Base-by-base conservation (phyloP, 169 alveolate genomes). In the Cryptosporidium sp. region DNA sequence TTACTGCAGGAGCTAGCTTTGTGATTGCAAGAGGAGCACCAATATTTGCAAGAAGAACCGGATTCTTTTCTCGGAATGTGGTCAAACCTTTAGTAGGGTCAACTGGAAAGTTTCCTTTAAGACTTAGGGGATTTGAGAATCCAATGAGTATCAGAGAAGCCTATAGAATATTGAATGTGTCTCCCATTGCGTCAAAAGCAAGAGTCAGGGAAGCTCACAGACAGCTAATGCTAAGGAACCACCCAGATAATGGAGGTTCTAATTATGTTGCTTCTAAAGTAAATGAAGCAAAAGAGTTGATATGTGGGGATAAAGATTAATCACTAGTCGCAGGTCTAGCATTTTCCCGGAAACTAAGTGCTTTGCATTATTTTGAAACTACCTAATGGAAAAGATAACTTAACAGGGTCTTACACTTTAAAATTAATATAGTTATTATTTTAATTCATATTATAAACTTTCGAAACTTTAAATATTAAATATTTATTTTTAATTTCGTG, bases 181-280 rank as follows among this genome's bases (percentile, higher is more conserved):
- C 92, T 26, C 89, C 89, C 1, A 37, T 65, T 43, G 61, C 89
- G 26, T 80, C 89, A 12, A 37, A 45, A 5, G 45, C 89, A 0
- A 80, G 65, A 26, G 65, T 80, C 3, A 80, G 89, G 29, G 89
- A 80, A 29, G 61, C 89, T 39, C 96, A 95, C 84, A 93, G 95
- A 59, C 97, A 95, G 91, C 93, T 95, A 67, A 95, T 95, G 97
- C 89, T 95, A 86, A 75, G 96, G 68, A 95, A 95, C 74, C 97
- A 95, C 67, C 97, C 97, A 31, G 97, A 95, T 68, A 95, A 95
- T 65, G 97, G 97, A 61, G 97, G 97, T 89, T 95, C 97, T 7
- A 95, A 97, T 9, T 95, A 95, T 61, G 85, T 95, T 39, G 97
- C 97, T 14, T 94, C 97, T n/a, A 95, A 95, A 52, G 97, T 95